Base-by-base conservation (phyloP, 2,329 filamentous ascomycete species). In the Exophiala oligosperma region DNA sequence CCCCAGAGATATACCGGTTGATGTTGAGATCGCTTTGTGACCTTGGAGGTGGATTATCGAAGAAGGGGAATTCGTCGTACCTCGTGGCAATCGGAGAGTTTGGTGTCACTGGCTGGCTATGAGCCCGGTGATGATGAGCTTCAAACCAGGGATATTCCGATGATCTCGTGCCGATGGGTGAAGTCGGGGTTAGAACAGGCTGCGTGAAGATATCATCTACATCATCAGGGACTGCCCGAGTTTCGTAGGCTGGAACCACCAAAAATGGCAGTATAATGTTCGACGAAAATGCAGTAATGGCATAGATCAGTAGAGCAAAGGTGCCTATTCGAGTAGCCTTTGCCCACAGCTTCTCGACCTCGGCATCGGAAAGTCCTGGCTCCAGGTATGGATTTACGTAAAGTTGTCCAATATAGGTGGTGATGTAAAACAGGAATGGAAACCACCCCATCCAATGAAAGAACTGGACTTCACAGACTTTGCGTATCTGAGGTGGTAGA, bases 381-480 rank as follows among this genome's bases (percentile, higher is more conserved):
- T 86, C 81, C 52, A 97, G 86, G 66, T 83, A 89, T 0, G 91
- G 91, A 70, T 96, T 88, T 17, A 91, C 89, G 67, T 96, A 96
- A 56, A 97, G 90, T 70, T 96, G 91, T 61, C 90, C 92, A 66
- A 97, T 89, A 72, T 94, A 97, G 17, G 91, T 95, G 1, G 92
- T 96, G 4, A 91, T 91, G 77, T 97, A 97, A 76, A 96, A 97
- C 2, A 97, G 81, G 72, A 96, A 92, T 1, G 92, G 92, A 68
- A 97, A 97, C 85, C 93, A 97, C 52, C 91, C 93, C 56, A 97
- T 87, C 92, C 92, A 97, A 4, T 91, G 91, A 60, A 87, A 92
- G 66, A 93, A 85, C 71, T 94, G 90, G 0, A 92, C 88, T 64
- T 86, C 77, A 70, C 92, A 97, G 38, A 97, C 91, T 63, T 85